phyloP scores from a whole-genome alignment of 208 protist species.

The Leishmania braziliensis region DNA sequence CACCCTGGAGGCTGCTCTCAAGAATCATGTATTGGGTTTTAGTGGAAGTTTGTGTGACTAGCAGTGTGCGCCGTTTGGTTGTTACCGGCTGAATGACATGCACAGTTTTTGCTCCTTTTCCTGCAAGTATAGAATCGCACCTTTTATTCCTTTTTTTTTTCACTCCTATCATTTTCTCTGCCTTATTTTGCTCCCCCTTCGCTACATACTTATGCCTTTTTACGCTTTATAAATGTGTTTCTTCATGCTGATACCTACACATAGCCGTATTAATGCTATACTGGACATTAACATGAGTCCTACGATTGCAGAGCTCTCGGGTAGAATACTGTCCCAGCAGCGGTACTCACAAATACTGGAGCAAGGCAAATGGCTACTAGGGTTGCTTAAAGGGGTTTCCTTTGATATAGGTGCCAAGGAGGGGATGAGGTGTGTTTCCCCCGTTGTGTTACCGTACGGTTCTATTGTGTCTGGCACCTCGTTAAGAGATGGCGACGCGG shows the following conservation, averaged over 20 bases:
- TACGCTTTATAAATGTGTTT: neutral
- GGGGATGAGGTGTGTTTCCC: constrained; percentile 1
- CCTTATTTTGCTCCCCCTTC: neutral
- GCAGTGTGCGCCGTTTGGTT: neutral
- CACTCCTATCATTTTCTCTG: neutral
- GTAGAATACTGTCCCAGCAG: constrained; percentile 26
- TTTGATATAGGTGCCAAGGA: constrained; percentile 1
- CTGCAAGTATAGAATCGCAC: neutral
- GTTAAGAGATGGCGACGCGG: constrained; percentile 70
- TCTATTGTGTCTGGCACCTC: constrained; percentile 76
- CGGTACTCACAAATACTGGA: constrained; percentile 18
- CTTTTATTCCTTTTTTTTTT: neutral
- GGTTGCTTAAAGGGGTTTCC: constrained; percentile 23
- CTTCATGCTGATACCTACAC: neutral
- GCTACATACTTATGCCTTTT: neutral
- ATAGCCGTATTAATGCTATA: neutral
- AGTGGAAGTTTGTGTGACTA: neutral
- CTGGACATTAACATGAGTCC: constrained; percentile 1
- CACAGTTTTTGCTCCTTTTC: neutral
- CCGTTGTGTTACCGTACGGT: constrained; percentile 71
- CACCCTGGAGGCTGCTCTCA: neutral
- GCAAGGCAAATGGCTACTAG: constrained; percentile 39
- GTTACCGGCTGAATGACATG: neutral
- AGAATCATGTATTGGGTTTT: neutral
- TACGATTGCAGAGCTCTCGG: constrained; percentile 1